phyloP scores from a whole-genome alignment of 768 basidiomycete genomes.

The Serpula lacrymans region DNA sequence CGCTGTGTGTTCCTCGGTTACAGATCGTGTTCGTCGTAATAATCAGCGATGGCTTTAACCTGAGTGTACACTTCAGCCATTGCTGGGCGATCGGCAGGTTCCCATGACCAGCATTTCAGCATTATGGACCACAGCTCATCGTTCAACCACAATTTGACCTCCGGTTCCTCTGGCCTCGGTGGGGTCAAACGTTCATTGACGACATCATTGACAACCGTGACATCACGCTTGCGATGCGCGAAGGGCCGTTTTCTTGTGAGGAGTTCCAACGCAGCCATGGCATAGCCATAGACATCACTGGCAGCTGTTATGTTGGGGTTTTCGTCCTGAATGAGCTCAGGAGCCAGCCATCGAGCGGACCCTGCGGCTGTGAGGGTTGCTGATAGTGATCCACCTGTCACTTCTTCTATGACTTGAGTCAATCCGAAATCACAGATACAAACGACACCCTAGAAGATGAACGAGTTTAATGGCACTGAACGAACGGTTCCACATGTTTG shows the following conservation, averaged over 20 bases:
- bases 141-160: conserved; percentile 35
- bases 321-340: conserved; percentile 51
- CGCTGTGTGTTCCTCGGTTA: too few relatives aligned
- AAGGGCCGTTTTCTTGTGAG: conserved; percentile 51
- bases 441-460: conserved; percentile 41
- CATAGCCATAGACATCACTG: conserved; percentile 56
- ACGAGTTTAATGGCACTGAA: conserved; percentile 3
- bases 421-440: conserved; percentile 64
- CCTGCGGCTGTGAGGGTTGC: conserved; percentile 43
- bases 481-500: not conserved
- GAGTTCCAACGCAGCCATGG: conserved; percentile 59
- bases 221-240: conserved; percentile 45
- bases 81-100: conserved; percentile 35
- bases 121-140: conserved; percentile 48
- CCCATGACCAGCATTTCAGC: conserved; percentile 43
- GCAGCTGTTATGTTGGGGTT: conserved; percentile 39
- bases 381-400: conserved; percentile 46
- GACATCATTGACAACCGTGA: conserved; percentile 47
- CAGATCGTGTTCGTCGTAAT: too few relatives aligned
- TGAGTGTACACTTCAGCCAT: conserved; percentile 41
- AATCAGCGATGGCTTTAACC: too few relatives aligned
- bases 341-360: conserved; percentile 59
- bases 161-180: conserved; percentile 35
- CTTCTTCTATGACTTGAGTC: conserved; percentile 57
- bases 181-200: conserved; percentile 36